Evolutionary conservation across 208 protist species (phyloP).

Genomic region (Vickermania ingenoplastis): DNA sequence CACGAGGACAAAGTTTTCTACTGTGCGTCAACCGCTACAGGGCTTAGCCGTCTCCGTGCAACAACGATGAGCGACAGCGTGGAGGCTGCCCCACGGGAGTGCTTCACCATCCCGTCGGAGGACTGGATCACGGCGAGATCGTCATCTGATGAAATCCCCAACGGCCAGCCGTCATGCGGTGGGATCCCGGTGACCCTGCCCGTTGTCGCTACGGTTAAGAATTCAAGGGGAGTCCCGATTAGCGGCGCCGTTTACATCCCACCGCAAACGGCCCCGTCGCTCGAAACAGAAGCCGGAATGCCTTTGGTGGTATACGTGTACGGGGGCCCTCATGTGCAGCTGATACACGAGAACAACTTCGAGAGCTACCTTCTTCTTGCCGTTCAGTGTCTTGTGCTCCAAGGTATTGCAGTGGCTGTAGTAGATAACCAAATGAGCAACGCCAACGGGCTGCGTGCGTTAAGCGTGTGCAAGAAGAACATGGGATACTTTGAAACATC

Average conservation of each 20-base stretch:
- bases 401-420: constrained; percentile 70
- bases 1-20: constrained; percentile 33
- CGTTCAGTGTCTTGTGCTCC: constrained; percentile 54
- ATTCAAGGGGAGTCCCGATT: constrained; percentile 54
- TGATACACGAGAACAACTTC: constrained; percentile 62
- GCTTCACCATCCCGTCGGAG: not conserved
- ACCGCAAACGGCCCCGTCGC: constrained; percentile 8
- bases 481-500: constrained; percentile 78
- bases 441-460: constrained; percentile 62
- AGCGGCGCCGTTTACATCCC: constrained; percentile 59
- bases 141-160: not conserved
- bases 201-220: constrained; percentile 42
- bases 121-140: not conserved
- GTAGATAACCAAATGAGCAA: constrained; percentile 84
- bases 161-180: not conserved
- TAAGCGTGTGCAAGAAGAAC: constrained; percentile 76
- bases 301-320: constrained; percentile 80
- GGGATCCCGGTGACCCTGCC: constrained; percentile 31
- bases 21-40: constrained; percentile 28
- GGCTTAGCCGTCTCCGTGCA: constrained; percentile 21
- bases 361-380: constrained; percentile 23
- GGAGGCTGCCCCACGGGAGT: not conserved
- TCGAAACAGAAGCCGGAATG: constrained; percentile 4
- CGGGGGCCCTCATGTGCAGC: constrained; percentile 82
- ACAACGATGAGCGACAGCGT: too few relatives aligned